Percentiles rank a stretch among this genome's conserved stretches.
Evolutionary conservation across 768 basidiomycete species (phyloP).

Genomic region (Kwoniella dendrophila): DNA sequence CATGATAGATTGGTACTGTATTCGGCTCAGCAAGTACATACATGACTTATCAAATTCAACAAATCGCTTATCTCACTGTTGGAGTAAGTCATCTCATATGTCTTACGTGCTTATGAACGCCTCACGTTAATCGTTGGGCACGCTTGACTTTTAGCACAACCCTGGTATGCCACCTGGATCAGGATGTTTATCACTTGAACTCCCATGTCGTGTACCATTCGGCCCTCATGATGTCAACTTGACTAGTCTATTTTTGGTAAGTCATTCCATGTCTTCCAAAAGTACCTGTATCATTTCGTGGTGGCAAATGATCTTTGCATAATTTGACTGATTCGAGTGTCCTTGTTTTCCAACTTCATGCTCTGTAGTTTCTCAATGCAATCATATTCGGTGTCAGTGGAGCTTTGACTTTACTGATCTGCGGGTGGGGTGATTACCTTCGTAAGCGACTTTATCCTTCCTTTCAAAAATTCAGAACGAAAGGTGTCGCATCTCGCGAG

Average conservation of each 20-base stretch:
- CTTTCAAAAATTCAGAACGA: no score
- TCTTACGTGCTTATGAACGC: neutral
- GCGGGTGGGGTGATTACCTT: constrained; percentile 17
- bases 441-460: constrained; percentile 1
- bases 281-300: neutral
- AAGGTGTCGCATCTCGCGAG: neutral
- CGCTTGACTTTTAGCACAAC: neutral
- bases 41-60: constrained; percentile 19
- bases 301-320: neutral
- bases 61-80: constrained; percentile 8
- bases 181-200: constrained; percentile 2
- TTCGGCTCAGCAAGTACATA: constrained; percentile 14
- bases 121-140: neutral
- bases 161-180: constrained; percentile 12
- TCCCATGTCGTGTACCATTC: constrained; percentile 14
- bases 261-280: neutral
- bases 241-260: constrained; percentile 17
- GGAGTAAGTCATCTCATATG: neutral
- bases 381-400: constrained; percentile 20
- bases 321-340: neutral
- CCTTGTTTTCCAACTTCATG: neutral
- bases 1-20: constrained; percentile 10
- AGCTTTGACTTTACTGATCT: constrained; percentile 15
- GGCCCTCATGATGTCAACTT: constrained; percentile 11
- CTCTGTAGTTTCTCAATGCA: constrained; percentile 16